Percentiles rank a stretch among this genome's conserved stretches.
Evolutionary conservation across 148 eudicot genomes (phyloP).

Genomic region (Hydrangea macrophylla): DNA sequence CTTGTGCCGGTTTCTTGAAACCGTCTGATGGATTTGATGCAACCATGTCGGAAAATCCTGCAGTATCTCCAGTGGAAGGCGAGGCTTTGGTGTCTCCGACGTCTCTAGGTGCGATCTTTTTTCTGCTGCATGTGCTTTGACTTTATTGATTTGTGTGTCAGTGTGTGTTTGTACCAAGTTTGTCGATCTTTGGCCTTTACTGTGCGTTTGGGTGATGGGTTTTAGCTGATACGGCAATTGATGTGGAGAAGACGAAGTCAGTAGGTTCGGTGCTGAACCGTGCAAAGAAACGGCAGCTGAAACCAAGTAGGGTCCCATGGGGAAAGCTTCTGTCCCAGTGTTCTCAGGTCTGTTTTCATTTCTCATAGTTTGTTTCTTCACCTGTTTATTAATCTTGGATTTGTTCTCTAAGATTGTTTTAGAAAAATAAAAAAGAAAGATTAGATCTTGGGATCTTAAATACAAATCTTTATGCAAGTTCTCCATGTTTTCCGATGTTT

Average conservation of each 20-base stretch:
- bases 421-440: not conserved
- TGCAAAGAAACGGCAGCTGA: constrained; percentile 39
- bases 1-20: constrained; percentile 21
- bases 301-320: constrained; percentile 46
- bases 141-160: not conserved
- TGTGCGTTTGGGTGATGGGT: not conserved
- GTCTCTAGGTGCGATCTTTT: constrained; percentile 15
- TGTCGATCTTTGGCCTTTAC: not conserved
- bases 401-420: not conserved
- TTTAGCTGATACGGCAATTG: constrained; percentile 28
- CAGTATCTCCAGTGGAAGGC: constrained; percentile 32
- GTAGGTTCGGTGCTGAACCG: constrained; percentile 26
- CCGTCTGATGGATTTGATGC: constrained; percentile 26
- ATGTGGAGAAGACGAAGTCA: constrained; percentile 43
- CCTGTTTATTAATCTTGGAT: too few relatives aligned
- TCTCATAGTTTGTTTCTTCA: not conserved
- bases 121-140: constrained; percentile 17
- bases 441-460: not conserved
- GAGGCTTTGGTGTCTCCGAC: constrained; percentile 16
- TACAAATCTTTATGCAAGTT: not conserved
- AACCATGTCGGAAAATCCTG: constrained; percentile 34
- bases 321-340: constrained; percentile 71
- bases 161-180: not conserved
- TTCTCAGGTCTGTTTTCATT: constrained; percentile 44
- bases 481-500: not conserved